Evolutionary conservation across 768 basidiomycete species (phyloP).

Genomic region (Wakefieldia striispora): DNA sequence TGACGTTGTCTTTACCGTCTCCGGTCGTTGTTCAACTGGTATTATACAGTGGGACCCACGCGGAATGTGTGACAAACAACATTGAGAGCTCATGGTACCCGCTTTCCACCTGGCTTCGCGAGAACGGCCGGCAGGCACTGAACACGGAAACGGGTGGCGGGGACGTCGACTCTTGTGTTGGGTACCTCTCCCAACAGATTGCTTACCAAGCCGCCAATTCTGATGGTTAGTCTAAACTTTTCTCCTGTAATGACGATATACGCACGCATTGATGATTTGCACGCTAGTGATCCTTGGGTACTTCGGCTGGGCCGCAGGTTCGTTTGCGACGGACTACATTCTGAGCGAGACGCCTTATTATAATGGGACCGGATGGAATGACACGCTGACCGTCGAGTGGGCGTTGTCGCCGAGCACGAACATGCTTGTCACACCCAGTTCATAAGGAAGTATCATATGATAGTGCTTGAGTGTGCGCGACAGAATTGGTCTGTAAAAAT

Average conservation of each 20-base stretch:
- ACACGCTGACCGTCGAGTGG: no score
- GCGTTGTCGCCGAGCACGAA: no score
- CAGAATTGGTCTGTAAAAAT: no score
- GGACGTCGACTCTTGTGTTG: conserved; percentile 45
- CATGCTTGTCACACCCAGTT: no score
- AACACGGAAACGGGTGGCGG: conserved; percentile 64
- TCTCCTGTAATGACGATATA: neutral
- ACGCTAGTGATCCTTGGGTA: conserved; percentile 52
- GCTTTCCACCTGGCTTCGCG: conserved; percentile 48
- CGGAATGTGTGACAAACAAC: conserved; percentile 54
- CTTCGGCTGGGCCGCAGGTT: conserved; percentile 59
- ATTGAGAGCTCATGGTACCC: conserved; percentile 45
- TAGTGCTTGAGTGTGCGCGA: no score
- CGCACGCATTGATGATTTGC: no score
- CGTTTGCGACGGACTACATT: conserved; percentile 40
- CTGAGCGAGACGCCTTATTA: conserved; percentile 35
- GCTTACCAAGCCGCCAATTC: conserved; percentile 46
- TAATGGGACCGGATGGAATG: conserved; percentile 12
- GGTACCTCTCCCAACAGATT: conserved; percentile 45
- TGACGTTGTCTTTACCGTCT: neutral
- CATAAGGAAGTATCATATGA: no score
- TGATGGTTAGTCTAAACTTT: conserved; percentile 41
- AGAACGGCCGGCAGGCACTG: conserved; percentile 51
- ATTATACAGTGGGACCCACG: conserved; percentile 36
- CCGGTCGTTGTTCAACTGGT: neutral